Conservation (phyloP, 2,329 filamentous ascomycete genomes). For the Ascochyta pisi region DNA sequence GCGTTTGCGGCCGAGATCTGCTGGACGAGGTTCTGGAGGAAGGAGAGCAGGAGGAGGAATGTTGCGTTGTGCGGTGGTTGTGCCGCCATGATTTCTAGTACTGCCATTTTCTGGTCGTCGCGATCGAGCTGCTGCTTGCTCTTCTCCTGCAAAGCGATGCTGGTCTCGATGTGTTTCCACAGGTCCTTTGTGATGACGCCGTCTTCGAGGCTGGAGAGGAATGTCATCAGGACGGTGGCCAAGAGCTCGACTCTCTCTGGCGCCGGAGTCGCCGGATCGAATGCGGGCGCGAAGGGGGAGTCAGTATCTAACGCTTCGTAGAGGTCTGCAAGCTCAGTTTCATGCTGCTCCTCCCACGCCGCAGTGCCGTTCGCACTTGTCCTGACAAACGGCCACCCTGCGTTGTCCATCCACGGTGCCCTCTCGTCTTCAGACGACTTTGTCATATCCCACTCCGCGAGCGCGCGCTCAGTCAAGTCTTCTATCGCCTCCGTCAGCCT, state of each 20-base stretch:
- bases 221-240: conserved; percentile 73
- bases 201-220: conserved; percentile 77
- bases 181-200: conserved; percentile 75
- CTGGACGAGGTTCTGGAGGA: conserved; percentile 67
- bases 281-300: conserved; percentile 63
- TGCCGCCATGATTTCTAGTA: conserved; percentile 76
- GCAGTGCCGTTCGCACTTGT: conserved; percentile 27
- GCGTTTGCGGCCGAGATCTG: conserved; percentile 55
- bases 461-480: conserved; percentile 62
- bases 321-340: conserved; percentile 54
- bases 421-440: conserved; percentile 42
- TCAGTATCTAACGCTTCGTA: conserved; percentile 78
- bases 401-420: conserved; percentile 62
- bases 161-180: conserved; percentile 61
- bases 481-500: conserved; percentile 83
- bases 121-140: conserved; percentile 49
- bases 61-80: conserved; percentile 81
- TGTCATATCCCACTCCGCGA: conserved; percentile 70
- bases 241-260: conserved; percentile 77
- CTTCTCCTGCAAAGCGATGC: conserved; percentile 47
- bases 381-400: conserved; percentile 66
- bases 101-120: conserved; percentile 65
- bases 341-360: conserved; percentile 55
- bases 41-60: conserved; percentile 85
- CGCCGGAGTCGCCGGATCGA: conserved; percentile 65